These are phyloP conservation scores for Dipteronia dyeriana DNA, from an alignment of 345 rosid genomes.

Conservation along the genomic window DNA sequence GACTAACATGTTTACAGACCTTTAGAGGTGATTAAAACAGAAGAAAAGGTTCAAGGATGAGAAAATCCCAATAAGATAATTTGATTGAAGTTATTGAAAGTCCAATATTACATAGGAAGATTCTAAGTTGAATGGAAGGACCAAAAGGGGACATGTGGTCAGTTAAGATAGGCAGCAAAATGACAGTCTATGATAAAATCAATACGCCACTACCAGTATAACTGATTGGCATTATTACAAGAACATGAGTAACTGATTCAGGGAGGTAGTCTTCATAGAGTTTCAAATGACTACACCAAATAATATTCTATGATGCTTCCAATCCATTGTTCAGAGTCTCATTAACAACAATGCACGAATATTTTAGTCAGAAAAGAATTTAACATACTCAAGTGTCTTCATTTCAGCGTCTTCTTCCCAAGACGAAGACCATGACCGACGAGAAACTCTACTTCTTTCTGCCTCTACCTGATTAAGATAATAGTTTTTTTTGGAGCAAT, in stretches of 20 bases:
- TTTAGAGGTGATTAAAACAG: not conserved
- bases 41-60: not conserved
- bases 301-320: conserved; percentile 4
- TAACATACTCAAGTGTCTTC: conserved; percentile 85
- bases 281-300: not conserved
- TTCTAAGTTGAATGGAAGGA: not conserved
- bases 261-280: not conserved
- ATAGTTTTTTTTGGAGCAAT: conserved; percentile 17
- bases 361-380: not conserved
- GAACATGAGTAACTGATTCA: not conserved
- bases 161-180: not conserved
- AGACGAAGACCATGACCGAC: conserved; percentile 62
- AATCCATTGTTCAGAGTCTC: not conserved
- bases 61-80: not conserved
- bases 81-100: not conserved
- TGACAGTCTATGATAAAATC: not conserved
- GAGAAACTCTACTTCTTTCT: conserved; percentile 80
- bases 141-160: not conserved
- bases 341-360: not conserved
- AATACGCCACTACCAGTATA: not conserved
- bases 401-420: conserved; percentile 98
- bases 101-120: conserved; percentile 1
- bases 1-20: not conserved
- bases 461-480: conserved; percentile 65
- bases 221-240: not conserved